Evolutionary conservation across 1,284 basidiomycete species (phyloP).

Genomic region (Pseudozyma thailandica): DNA sequence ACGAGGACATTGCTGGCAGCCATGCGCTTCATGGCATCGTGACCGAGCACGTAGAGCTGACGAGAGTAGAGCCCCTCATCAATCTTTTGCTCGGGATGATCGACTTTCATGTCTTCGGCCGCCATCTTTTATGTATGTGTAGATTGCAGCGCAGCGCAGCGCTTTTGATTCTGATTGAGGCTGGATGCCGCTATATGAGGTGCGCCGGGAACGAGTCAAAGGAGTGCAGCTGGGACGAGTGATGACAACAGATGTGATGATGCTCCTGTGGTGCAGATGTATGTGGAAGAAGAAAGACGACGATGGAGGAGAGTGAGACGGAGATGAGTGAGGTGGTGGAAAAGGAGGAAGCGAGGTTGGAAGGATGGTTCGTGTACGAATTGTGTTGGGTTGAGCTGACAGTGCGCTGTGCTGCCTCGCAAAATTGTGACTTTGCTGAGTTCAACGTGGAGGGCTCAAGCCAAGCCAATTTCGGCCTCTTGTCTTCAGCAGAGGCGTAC

Average conservation of each 20-base stretch:
- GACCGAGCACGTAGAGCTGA: conserved; percentile 67
- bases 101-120: conserved; percentile 53
- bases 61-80: conserved; percentile 64
- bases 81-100: conserved; percentile 51
- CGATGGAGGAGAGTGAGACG: no score
- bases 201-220: no score
- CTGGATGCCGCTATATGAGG: background rate
- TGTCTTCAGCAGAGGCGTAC: no score
- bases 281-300: background rate
- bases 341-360: background rate
- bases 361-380: background rate
- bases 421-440: conserved; percentile 4
- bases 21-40: conserved; percentile 96
- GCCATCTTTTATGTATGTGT: conserved; percentile 22
- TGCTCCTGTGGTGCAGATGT: background rate
- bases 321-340: no score
- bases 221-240: no score
- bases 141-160: background rate
- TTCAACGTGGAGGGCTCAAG: conserved; percentile 14
- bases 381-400: background rate
- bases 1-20: conserved; percentile 94
- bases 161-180: background rate
- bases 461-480: no score
- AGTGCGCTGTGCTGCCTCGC: background rate
- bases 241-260: background rate